A percentile compares a stretch with the other conserved stretches of the same genome.
Conservation (phyloP, 768 basidiomycete genomes). For the Boletus vermiculosoides region DNA sequence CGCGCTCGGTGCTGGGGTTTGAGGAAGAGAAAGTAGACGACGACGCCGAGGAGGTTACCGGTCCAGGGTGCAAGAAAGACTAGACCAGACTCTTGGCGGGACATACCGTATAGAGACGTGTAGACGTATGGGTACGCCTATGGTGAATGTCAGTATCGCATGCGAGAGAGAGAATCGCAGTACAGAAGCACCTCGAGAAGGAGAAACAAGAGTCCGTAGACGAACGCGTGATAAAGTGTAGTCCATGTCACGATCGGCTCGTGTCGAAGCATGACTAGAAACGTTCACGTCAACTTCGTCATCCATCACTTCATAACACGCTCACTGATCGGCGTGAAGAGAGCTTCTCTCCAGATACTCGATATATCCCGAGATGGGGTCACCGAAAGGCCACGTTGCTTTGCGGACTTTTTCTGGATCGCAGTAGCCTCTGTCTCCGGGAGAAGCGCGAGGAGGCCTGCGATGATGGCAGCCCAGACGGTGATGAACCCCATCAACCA, state of each 20-base stretch:
- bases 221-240: conserved; percentile 28
- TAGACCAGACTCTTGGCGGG: conserved; percentile 22
- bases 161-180: not conserved
- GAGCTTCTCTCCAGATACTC: conserved; percentile 23
- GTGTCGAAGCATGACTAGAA: conserved; percentile 22
- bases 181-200: conserved; percentile 24
- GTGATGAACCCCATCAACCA: conserved; percentile 28
- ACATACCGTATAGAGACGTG: conserved; percentile 21
- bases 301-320: not conserved
- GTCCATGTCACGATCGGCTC: conserved; percentile 31
- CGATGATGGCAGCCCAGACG: conserved; percentile 23
- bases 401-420: conserved; percentile 20
- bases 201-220: conserved; percentile 29
- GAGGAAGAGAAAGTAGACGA: conserved; percentile 26
- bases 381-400: conserved; percentile 4
- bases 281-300: not conserved
- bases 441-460: conserved; percentile 14
- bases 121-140: conserved; percentile 28
- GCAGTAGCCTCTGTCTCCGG: conserved; percentile 27
- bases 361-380: not conserved
- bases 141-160: not conserved
- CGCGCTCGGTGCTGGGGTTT: conserved; percentile 22
- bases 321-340: conserved; percentile 28
- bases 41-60: conserved; percentile 28
- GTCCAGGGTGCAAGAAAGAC: conserved; percentile 28